phyloP scores from a whole-genome alignment of 2,329 filamentous ascomycete species.

The Ophioceras dolichostomum region DNA sequence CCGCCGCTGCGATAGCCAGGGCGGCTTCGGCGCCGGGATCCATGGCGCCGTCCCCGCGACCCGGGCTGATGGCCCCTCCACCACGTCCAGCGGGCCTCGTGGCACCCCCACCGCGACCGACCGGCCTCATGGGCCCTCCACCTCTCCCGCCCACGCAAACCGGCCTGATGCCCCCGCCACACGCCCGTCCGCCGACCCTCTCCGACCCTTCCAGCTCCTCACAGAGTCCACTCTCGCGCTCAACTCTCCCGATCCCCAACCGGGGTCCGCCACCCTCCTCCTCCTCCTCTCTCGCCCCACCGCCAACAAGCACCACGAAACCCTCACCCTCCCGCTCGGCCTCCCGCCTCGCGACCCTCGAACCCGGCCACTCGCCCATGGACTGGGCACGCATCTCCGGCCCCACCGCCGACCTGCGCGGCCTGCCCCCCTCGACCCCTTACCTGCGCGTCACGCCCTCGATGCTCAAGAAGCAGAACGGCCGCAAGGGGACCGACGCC shows the following conservation, averaged over 20 bases:
- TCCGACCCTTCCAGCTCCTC: too few relatives aligned
- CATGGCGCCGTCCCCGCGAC: conserved; percentile 18
- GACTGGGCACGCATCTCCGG: conserved; percentile 81
- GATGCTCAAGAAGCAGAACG: conserved; percentile 66
- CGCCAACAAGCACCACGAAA: conserved; percentile 38
- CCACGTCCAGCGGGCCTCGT: too few relatives aligned
- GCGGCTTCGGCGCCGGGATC: conserved; percentile 7
- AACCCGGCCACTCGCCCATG: conserved; percentile 86
- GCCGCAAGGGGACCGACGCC: conserved; percentile 71
- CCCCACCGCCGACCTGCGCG: conserved; percentile 55
- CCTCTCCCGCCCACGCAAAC: conserved; percentile 6
- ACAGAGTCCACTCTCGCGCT: conserved; percentile 6
- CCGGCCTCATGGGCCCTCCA: conserved; percentile 4
- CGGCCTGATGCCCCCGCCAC: too few relatives aligned
- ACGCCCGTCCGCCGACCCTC: conserved; percentile 13
- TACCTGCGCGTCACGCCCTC: conserved; percentile 70
- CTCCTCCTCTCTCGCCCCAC: conserved; percentile 35
- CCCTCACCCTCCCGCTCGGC: conserved; percentile 39
- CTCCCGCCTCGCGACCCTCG: conserved; percentile 62
- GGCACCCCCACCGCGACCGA: too few relatives aligned
- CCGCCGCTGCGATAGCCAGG: conserved; percentile 3
- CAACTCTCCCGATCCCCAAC: conserved; percentile 23
- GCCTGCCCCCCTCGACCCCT: conserved; percentile 35
- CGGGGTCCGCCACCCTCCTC: conserved; percentile 19
- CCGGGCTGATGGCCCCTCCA: conserved; percentile 9